Conservation (phyloP, 352 stramenopile genomes). For the Pythium scleroteichum region DNA sequence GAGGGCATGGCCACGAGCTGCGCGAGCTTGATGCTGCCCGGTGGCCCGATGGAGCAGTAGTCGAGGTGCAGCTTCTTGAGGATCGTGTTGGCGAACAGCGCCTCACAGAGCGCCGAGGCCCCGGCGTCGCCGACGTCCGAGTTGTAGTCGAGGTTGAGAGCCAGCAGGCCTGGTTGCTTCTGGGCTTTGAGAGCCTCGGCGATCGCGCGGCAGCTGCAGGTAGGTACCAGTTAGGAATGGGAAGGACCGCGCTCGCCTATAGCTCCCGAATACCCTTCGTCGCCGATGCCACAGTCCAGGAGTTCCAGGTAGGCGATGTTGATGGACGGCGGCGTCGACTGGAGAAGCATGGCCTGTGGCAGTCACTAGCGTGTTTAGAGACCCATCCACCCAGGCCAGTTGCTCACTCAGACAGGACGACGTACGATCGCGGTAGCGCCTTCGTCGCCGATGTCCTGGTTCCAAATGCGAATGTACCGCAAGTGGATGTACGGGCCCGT, state of each 20-base stretch:
- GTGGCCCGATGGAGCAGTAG: constrained; percentile 53
- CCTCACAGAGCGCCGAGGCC: constrained; percentile 54
- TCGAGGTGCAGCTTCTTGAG: constrained; percentile 84
- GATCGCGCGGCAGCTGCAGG: constrained; percentile 53
- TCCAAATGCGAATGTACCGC: constrained; percentile 80
- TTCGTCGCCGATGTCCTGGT: constrained; percentile 78
- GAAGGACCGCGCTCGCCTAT: neutral
- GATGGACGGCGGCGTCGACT: constrained; percentile 40
- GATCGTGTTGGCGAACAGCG: constrained; percentile 64
- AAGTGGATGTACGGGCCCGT: constrained; percentile 66
- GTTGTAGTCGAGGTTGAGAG: constrained; percentile 81
- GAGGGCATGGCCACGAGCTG: constrained; percentile 65
- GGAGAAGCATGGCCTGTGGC: constrained; percentile 45
- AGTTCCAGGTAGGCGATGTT: constrained; percentile 82
- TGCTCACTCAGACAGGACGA: too few relatives aligned
- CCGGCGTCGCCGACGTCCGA: constrained; percentile 55
- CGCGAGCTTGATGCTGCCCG: constrained; percentile 64
- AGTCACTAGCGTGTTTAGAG: too few relatives aligned
- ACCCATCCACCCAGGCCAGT: too few relatives aligned
- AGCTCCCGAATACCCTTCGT: constrained; percentile 32
- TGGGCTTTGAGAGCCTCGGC: constrained; percentile 49
- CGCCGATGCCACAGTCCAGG: constrained; percentile 72
- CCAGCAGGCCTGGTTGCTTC: constrained; percentile 60
- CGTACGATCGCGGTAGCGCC: constrained; percentile 66
- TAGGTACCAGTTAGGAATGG: neutral